Evolutionary conservation across 2,329 filamentous ascomycete genomes (phyloP).

Genomic region (Monosporascus cannonballus): DNA sequence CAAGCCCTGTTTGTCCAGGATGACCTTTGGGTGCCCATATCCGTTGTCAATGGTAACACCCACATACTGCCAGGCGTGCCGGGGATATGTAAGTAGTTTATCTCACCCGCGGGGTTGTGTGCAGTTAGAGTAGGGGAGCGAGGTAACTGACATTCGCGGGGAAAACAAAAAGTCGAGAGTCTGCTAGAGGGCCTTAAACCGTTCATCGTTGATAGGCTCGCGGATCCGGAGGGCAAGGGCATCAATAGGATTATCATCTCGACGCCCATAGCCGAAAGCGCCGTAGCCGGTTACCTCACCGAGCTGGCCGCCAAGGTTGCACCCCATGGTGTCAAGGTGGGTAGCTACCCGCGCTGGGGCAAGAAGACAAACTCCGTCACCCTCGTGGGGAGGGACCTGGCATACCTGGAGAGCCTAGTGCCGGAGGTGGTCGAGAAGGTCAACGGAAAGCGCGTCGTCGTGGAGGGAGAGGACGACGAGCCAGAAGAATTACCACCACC

Average conservation of each 20-base stretch:
- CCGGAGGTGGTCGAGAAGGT: conserved; percentile 72
- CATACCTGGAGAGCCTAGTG: conserved; percentile 72
- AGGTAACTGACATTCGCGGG: too few relatives aligned
- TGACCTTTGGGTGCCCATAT: conserved; percentile 85
- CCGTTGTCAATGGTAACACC: conserved; percentile 85
- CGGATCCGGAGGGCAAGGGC: conserved; percentile 75
- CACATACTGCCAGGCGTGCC: conserved; percentile 92
- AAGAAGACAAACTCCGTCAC: conserved; percentile 86
- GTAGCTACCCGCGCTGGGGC: conserved; percentile 90
- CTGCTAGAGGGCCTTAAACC: conserved; percentile 75
- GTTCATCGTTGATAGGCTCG: conserved; percentile 60
- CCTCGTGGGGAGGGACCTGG: conserved; percentile 70
- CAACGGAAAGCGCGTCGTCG: conserved; percentile 60
- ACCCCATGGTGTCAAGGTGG: conserved; percentile 79
- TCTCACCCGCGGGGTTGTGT: too few relatives aligned
- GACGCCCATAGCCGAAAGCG: conserved; percentile 82
- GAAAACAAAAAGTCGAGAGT: conserved; percentile 50
- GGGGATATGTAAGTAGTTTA: conserved; percentile 53
- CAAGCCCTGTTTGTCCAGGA: conserved; percentile 77
- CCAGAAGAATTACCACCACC: conserved; percentile 2
- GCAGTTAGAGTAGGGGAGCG: too few relatives aligned
- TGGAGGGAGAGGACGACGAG: conserved; percentile 66
- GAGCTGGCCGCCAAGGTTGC: conserved; percentile 69
- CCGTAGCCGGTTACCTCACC: conserved; percentile 76
- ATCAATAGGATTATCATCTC: conserved; percentile 75